These are phyloP conservation scores for Scorias spongiosa DNA, from an alignment of 2,329 filamentous ascomycete genomes.

Conservation along the genomic window DNA sequence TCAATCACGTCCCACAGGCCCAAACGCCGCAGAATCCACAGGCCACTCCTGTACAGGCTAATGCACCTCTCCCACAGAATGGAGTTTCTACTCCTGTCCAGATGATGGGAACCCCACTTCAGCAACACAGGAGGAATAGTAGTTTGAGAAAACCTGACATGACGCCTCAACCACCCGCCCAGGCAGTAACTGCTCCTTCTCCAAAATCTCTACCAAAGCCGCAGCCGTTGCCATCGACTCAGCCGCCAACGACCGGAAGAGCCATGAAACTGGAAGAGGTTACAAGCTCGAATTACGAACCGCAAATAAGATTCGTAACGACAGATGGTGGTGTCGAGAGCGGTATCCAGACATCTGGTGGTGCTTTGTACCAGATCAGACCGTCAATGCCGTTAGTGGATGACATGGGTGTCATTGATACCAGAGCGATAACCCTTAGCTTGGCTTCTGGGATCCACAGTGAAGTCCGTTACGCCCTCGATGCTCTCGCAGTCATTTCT, in stretches of 20 bases:
- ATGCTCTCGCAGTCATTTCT: conserved; percentile 62
- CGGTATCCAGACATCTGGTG: conserved; percentile 46
- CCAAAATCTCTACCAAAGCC: conserved; percentile 12
- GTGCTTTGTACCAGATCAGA: conserved; percentile 51
- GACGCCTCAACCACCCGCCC: conserved; percentile 12
- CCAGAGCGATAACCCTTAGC: conserved; percentile 76
- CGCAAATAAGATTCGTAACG: conserved; percentile 11
- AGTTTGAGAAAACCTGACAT: conserved; percentile 12
- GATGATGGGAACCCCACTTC: conserved; percentile 19
- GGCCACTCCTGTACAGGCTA: conserved; percentile 30
- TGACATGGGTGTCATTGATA: conserved; percentile 78
- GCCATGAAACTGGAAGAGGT: conserved; percentile 20
- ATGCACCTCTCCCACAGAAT: conserved; percentile 33
- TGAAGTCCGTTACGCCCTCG: conserved; percentile 79
- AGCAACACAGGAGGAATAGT: conserved; percentile 19
- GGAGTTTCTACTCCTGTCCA: conserved; percentile 33
- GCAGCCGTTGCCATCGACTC: conserved; percentile 15
- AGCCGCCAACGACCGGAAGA: conserved; percentile 12
- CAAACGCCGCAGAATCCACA: conserved; percentile 14
- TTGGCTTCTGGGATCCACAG: conserved; percentile 78
- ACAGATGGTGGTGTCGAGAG: conserved; percentile 56
- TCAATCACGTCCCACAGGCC: conserved; percentile 6
- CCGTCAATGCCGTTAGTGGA: conserved; percentile 59
- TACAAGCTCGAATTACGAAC: conserved; percentile 18
- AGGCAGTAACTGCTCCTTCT: conserved; percentile 13